Evolutionary conservation across 176 grass and related monocot species (phyloP).

Genomic region (Puccinellia tenuiflora): DNA sequence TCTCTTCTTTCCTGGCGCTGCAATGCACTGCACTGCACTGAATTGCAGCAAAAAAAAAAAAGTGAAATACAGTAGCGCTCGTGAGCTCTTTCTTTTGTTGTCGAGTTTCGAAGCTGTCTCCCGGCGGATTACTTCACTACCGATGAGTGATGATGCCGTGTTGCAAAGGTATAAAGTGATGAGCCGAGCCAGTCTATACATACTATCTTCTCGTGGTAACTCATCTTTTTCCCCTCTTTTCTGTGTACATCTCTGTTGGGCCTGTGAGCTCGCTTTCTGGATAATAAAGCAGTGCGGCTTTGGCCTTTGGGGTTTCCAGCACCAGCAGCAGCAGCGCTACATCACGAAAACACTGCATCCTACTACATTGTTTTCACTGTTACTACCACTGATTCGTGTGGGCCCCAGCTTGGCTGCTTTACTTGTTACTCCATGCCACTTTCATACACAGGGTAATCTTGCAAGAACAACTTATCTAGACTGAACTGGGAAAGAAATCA

Average conservation of each 20-base stretch:
- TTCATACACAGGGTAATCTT: too few species aligned
- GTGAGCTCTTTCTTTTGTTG: background rate
- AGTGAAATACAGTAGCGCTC: background rate
- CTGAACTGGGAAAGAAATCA: too few species aligned
- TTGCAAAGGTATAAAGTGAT: background rate
- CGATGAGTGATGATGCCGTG: background rate
- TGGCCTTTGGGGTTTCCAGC: background rate
- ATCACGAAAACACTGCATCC: background rate
- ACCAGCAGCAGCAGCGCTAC: too few species aligned
- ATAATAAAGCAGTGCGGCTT: constrained; percentile 24
- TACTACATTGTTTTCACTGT: background rate
- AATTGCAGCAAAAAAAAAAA: background rate
- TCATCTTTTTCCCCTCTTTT: background rate
- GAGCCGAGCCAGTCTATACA: background rate
- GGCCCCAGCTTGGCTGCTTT: background rate
- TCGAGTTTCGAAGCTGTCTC: constrained; percentile 17
- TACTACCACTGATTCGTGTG: background rate
- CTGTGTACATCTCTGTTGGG: background rate
- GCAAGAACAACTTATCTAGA: too few species aligned
- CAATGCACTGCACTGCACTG: background rate
- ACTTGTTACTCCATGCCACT: too few species aligned
- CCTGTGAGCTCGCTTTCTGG: constrained; percentile 20
- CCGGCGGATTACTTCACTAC: background rate
- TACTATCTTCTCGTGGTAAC: constrained; percentile 1
- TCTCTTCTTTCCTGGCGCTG: constrained; percentile 9